These are phyloP conservation scores for Zygosaccharomyces rouxii DNA, from an alignment of 805 yeast genomes.

Conservation along the genomic window DNA sequence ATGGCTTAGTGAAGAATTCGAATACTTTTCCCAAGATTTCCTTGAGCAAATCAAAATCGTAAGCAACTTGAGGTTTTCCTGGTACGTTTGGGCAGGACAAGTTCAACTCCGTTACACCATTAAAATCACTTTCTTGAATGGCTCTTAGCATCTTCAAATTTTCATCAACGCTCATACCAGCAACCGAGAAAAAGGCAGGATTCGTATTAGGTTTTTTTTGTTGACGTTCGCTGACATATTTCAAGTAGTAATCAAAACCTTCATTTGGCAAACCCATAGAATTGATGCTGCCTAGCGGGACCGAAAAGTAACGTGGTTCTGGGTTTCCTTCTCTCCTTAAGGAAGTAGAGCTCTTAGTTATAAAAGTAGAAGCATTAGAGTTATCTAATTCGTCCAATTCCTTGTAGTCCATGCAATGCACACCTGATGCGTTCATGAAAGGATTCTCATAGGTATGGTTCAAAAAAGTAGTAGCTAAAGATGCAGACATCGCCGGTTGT, in stretches of 20 bases:
- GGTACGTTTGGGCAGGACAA: conserved; percentile 36
- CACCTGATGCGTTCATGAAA: conserved; percentile 35
- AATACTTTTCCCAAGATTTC: conserved; percentile 26
- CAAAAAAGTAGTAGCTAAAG: conserved; percentile 22
- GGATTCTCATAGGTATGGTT: conserved; percentile 25
- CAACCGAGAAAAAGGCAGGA: conserved; percentile 29
- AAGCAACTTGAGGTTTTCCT: conserved; percentile 34
- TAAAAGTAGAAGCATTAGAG: conserved; percentile 29
- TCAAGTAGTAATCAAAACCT: conserved; percentile 30
- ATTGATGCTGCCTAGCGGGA: conserved; percentile 32
- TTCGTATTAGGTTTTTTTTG: conserved; percentile 13
- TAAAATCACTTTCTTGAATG: conserved; percentile 27
- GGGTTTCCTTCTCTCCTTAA: conserved; percentile 30
- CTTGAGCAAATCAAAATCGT: conserved; percentile 29
- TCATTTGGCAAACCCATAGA: conserved; percentile 34
- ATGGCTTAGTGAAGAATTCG: conserved; percentile 29
- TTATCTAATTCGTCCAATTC: conserved; percentile 27
- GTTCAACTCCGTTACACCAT: conserved; percentile 30
- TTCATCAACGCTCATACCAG: conserved; percentile 33
- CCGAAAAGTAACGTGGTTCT: conserved; percentile 31
- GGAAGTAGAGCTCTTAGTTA: conserved; percentile 32
- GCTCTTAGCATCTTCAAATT: conserved; percentile 22
- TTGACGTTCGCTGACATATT: conserved; percentile 25
- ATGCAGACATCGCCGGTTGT: conserved; percentile 11
- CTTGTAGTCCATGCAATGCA: conserved; percentile 29